A percentile compares a stretch with the other conserved stretches of the same genome.
These are phyloP conservation scores for Infundibulicybe gibba DNA, from an alignment of 768 basidiomycete species.

Conservation along the genomic window DNA sequence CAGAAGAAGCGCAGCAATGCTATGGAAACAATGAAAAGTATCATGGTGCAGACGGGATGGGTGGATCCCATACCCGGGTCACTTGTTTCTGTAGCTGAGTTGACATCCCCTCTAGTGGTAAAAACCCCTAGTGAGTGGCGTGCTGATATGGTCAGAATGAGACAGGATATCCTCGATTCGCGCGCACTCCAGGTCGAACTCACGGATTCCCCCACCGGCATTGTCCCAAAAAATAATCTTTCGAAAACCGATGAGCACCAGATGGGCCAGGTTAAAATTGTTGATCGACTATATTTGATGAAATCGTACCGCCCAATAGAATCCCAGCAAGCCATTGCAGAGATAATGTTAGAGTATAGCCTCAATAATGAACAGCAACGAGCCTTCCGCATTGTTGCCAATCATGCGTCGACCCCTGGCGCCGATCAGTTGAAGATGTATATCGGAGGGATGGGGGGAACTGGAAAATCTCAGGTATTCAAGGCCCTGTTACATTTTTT, in stretches of 20 bases:
- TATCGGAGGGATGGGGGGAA: conserved; percentile 27
- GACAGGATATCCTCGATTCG: not conserved
- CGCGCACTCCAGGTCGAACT: not conserved
- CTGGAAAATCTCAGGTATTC: conserved; percentile 26
- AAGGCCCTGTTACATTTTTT: conserved; percentile 19
- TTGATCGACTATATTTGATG: conserved; percentile 6
- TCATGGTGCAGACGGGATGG: not conserved
- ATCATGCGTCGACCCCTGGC: conserved; percentile 8
- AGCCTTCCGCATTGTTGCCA: conserved; percentile 24
- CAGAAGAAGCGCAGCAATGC: not conserved
- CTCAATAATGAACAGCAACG: conserved; percentile 28
- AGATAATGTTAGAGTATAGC: conserved; percentile 3
- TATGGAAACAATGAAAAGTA: not conserved
- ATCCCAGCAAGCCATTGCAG: conserved; percentile 1
- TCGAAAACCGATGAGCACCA: not conserved
- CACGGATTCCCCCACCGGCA: too few species aligned
- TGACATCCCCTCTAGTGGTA: not conserved
- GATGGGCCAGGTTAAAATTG: conserved; percentile 2
- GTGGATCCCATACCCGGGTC: not conserved
- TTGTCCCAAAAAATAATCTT: not conserved
- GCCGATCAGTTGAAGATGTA: conserved; percentile 22
- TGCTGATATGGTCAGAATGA: not conserved
- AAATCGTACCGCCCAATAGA: conserved; percentile 1
- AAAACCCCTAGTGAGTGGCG: not conserved
- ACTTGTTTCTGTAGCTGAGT: not conserved